These are phyloP conservation scores for Xylariaceae sp. DNA, from an alignment of 2,329 filamentous ascomycete genomes.

Conservation along the genomic window DNA sequence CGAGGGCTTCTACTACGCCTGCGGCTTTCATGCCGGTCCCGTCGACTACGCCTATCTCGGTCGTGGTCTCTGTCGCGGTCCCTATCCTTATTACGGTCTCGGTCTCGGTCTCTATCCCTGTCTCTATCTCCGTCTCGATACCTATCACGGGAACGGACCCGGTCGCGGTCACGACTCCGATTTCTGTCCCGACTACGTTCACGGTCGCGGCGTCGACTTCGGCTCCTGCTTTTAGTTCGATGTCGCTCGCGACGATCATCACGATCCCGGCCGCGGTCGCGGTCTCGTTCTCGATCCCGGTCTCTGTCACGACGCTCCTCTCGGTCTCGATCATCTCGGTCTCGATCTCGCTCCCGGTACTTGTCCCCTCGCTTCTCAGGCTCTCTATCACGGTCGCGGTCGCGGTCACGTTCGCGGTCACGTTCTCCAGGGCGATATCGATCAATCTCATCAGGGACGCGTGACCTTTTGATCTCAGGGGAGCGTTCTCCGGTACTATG, in stretches of 20 bases:
- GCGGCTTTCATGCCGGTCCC: conserved; percentile 26
- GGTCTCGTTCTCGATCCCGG: conserved; percentile 28
- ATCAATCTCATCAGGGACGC: conserved; percentile 51
- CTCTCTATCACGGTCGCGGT: conserved; percentile 28
- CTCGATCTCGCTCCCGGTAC: conserved; percentile 40
- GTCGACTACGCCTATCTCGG: conserved; percentile 26
- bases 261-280: conserved; percentile 44
- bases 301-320: conserved; percentile 43
- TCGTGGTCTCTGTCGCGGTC: conserved; percentile 14
- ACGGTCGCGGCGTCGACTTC: conserved; percentile 43
- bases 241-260: conserved; percentile 54
- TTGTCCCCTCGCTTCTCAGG: conserved; percentile 16
- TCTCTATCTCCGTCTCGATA: conserved; percentile 56
- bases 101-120: conserved; percentile 42
- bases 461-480: conserved; percentile 47
- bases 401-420: conserved; percentile 34
- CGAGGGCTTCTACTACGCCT: conserved; percentile 27
- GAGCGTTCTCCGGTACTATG: conserved; percentile 52
- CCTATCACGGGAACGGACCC: conserved; percentile 52
- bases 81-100: background rate
- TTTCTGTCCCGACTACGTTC: conserved; percentile 40
- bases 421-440: conserved; percentile 55
- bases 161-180: conserved; percentile 43
- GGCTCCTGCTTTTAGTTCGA: conserved; percentile 53
- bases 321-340: conserved; percentile 41